A percentile compares a stretch with the other conserved stretches of the same genome.
Conservation (phyloP, 2,329 filamentous ascomycete genomes). For the Thielaviopsis ethacetica region DNA sequence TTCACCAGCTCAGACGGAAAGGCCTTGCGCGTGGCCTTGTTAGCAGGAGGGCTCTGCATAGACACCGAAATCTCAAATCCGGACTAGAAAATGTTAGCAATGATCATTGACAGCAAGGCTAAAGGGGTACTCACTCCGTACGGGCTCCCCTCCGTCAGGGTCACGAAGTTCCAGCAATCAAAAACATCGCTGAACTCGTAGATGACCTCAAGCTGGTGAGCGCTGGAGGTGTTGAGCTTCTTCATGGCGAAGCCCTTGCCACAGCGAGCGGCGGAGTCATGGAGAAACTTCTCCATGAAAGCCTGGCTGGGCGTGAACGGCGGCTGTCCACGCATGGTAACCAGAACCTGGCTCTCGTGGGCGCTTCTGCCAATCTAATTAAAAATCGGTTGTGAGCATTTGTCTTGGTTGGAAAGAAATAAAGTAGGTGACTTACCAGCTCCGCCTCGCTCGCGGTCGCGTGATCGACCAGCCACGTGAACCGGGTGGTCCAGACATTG, state of each 20-base stretch:
- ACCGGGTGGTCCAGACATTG: no score
- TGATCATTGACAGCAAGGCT: not conserved
- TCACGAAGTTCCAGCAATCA: not conserved
- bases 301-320: constrained; percentile 9
- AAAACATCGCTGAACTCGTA: not conserved
- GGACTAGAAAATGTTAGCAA: not conserved
- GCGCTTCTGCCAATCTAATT: not conserved
- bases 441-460: not conserved
- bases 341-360: constrained; percentile 1
- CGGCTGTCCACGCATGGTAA: not conserved
- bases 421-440: not conserved
- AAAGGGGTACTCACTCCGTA: not conserved
- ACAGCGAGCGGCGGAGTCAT: not conserved
- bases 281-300: constrained; percentile 6
- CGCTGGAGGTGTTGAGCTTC: not conserved
- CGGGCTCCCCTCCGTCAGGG: not conserved
- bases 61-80: not conserved
- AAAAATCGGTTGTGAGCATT: not conserved
- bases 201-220: not conserved
- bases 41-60: not conserved
- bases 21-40: not conserved
- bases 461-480: not conserved
- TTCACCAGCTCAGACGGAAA: not conserved
- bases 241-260: constrained; percentile 20
- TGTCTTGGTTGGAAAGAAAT: not conserved